Evolutionary conservation across 768 basidiomycete species (phyloP), one percentile per base, ranked within the genome.

Genomic region (Kwoniella sp.): DNA sequence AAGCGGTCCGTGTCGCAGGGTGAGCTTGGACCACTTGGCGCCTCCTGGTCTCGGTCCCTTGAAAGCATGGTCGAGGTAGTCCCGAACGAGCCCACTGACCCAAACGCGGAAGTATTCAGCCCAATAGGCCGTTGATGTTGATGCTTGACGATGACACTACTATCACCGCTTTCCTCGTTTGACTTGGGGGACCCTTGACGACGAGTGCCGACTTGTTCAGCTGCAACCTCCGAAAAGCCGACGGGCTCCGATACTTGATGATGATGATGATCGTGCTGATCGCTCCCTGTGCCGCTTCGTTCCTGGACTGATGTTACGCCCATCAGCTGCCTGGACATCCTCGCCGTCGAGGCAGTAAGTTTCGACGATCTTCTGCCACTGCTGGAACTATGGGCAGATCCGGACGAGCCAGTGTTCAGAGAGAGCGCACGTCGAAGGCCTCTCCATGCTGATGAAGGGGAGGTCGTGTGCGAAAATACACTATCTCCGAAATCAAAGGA

Each of bases 1-100:
- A 65, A 65, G 34, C 63, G 63, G 51, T 65, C 63, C 31, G 58
- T 58, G 58, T 59, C 58, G 38, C 50, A 58, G 50, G 63, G 63
- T 45, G 63, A 65, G 63, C 63, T 65, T 17, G 63, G 63, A 15
- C 63, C 63, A 55, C 63, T 65, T 13, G 63, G 63, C 25, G 41
- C 25, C 20, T 55, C 54, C 13, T 37, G 29, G 20, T 62, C 61
- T 53, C 61, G 48, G 41, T 62, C 34, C 20, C 53, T 54, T 22
- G 48, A 53, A 4, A 25, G 23, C 17, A 45, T 45, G 4, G 41
- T 45, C 41, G 41, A 45, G 41, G 41, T 45, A 45, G 41, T 45
- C 41, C 51, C 23, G 28, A 52, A 52, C 25, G 41, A 45, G 15
- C 41, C 41, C 41, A 45, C 41, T 45, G 41, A 45, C 8, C 11